Evolutionary conservation across 129 eudicot species (phyloP), one percentile per base, ranked within the genome.

Genomic region (Rutidosis leptorrhynchoides): DNA sequence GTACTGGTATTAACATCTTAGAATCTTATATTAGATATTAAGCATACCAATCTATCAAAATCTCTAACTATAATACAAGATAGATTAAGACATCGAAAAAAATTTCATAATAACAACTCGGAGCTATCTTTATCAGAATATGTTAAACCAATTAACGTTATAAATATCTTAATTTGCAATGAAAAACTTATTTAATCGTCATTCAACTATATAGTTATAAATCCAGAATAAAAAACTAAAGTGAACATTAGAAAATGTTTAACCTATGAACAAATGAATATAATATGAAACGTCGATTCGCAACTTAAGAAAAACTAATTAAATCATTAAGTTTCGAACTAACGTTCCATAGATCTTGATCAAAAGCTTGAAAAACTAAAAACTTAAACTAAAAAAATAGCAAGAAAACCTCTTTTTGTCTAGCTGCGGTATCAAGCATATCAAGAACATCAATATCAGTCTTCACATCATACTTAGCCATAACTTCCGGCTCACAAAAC

Each of bases 351-450:
- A 10, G 32, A 62, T 2, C 16, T 11, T 14, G 11, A 46, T 45
- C 69, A 26, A 24, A 1, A 55, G 27, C 30, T 45, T 16, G 45
- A 48, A 32, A 15, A 49, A 17, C 46, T 48, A 66, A 24, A 0
- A 5, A 15, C 16, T 7, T 15, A 22, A 9, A 15, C 22, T 0
- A 1, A 29, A 54, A 16, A 74, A 40, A 1, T 11, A 8, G 29
- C 65, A 1, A 14, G 21, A n/a, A 46, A 48, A 89, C 96, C 99
- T 94, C 84, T 79, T 89, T 94, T 76, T 94, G 90, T 21, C 97
- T 78, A 45, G 95, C 21, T 54, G 69, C 88, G 4, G 97, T 94
- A 63, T 94, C 97, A 46, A 87, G 95, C 72, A 69, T 69, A 58
- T 94, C 97, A 7, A 94, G 86, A 81, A 86, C 80, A 21, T 89